Percentiles rank a stretch among this genome's conserved stretches.
phyloP scores from a whole-genome alignment of 768 basidiomycete species.

The Suillus tomentosus region DNA sequence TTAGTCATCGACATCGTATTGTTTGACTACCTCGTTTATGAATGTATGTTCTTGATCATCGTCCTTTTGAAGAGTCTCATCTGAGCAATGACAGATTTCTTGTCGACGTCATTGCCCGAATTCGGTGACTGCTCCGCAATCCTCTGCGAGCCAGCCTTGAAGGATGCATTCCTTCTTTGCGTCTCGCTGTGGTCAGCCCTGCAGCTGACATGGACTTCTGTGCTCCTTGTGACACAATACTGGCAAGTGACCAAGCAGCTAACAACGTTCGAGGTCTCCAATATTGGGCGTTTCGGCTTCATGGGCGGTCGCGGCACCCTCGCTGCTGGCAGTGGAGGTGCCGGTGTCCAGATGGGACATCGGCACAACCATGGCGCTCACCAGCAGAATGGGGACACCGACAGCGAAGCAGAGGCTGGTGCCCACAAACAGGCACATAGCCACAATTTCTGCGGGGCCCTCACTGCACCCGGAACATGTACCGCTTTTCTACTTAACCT shows the following conservation, averaged over 20 bases:
- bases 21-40: constrained; percentile 84
- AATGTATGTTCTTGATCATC: constrained; percentile 58
- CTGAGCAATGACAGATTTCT: constrained; percentile 51
- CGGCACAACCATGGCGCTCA: constrained; percentile 45
- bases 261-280: constrained; percentile 95
- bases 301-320: constrained; percentile 91
- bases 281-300: constrained; percentile 92
- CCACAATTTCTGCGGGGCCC: constrained; percentile 37
- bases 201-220: constrained; percentile 92
- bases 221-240: constrained; percentile 82
- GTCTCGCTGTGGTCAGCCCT: constrained; percentile 86
- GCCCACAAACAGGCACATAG: constrained; percentile 48
- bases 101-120: constrained; percentile 33
- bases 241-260: constrained; percentile 95
- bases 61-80: not conserved
- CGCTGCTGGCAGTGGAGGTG: constrained; percentile 53
- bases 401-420: constrained; percentile 36
- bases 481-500: constrained; percentile 81
- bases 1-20: constrained; percentile 78
- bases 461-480: constrained; percentile 35
- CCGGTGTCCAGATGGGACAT: constrained; percentile 78
- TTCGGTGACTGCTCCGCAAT: constrained; percentile 25
- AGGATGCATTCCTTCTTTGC: constrained; percentile 83
- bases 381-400: constrained; percentile 49
- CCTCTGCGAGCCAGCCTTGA: constrained; percentile 69